Percentiles rank a stretch among this genome's conserved stretches.
These are phyloP conservation scores for Termitomyces sp. DNA, from an alignment of 768 basidiomycete genomes.

Conservation along the genomic window DNA sequence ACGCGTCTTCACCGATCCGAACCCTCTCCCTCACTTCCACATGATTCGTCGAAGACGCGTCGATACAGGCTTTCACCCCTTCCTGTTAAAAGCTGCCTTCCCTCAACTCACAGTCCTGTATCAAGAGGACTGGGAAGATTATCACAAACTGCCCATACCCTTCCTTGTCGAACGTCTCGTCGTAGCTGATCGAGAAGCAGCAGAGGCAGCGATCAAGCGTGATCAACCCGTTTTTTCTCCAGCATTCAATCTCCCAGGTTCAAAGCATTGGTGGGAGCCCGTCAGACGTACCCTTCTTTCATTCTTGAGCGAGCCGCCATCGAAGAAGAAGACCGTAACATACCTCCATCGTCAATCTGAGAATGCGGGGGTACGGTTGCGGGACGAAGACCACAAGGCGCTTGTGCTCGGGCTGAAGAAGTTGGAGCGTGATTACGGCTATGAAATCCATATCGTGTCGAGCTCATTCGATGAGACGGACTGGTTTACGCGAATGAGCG, in stretches of 20 bases:
- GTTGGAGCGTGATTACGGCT: slow-evolving; percentile 46
- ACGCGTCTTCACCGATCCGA: slow-evolving; percentile 50
- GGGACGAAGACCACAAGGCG: slow-evolving; percentile 49
- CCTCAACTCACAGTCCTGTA: slow-evolving; percentile 66
- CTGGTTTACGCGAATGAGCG: slow-evolving; percentile 61
- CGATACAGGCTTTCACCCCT: slow-evolving; percentile 67
- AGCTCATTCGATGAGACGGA: slow-evolving; percentile 40
- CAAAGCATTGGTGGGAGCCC: slow-evolving; percentile 69
- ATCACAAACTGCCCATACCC: slow-evolving; percentile 58
- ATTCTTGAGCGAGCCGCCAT: slow-evolving; percentile 34
- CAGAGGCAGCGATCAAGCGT: slow-evolving; percentile 24
- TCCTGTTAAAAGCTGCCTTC: slow-evolving; percentile 68
- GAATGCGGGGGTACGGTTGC: slow-evolving; percentile 43
- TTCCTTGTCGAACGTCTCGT: slow-evolving; percentile 75
- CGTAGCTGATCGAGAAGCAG: slow-evolving; percentile 71
- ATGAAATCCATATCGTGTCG: slow-evolving; percentile 52
- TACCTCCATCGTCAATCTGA: slow-evolving; percentile 65
- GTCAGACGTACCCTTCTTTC: slow-evolving; percentile 36
- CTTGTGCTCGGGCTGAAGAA: slow-evolving; percentile 53
- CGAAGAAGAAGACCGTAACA: slow-evolving; percentile 46
- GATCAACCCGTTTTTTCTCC: slow-evolving; percentile 39
- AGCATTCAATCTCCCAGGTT: slow-evolving; percentile 37
- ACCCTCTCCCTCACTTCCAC: slow-evolving; percentile 29
- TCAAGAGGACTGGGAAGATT: slow-evolving; percentile 74
- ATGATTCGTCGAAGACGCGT: slow-evolving; percentile 39